Evolutionary conservation across 139 green algal genomes (phyloP), one percentile per base, ranked within the genome.

Genomic region (Chlamydomonas eustigma): DNA sequence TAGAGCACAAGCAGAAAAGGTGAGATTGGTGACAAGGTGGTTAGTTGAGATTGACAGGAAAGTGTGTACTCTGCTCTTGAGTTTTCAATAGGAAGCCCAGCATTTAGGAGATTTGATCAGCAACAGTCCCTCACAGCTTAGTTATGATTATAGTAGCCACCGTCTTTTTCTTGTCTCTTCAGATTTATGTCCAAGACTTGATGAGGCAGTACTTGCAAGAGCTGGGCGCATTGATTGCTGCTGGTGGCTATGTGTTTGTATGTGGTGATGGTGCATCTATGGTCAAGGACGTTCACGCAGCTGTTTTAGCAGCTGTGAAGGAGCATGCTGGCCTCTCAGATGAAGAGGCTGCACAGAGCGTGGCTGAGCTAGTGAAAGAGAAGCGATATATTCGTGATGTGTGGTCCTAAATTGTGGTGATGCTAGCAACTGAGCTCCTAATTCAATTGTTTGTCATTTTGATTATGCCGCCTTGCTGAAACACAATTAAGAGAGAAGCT

Each of bases 261-360:
- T 99, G 95, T 80, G 95, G 95, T 2, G 95, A 99, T 71, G 95
- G 91, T 50, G 96, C 93, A 78, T 65, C 85, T 78, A 99, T 99
- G 95, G 95, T 94, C 31, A 94, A 74, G 81, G 95, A 98, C 69
- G 95, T 98, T 78, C 94, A 98, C 82, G 66, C 71, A 24, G 78
- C 87, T 35, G 77, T 98, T 64, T 44, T 70, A 4, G 66, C n/a
- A 28, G 66, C 32, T 24, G 22, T 51, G 1, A 80, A 87, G 38
- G 76, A 97, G n/a, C 78, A 75, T 37, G n/a, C 75, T 33, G 71
- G 90, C 30, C 72, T 94, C 3, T 39, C 83, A 18, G 33, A 83
- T 12, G 85, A 82, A 2, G 93, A 71, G 1, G 67, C 76, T 3
- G 66, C n/a, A 32, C 39, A 8, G 22, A 64, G 12, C 37, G 51